A percentile compares a stretch with the other conserved stretches of the same genome.
Conservation (phyloP, 495 filamentous ascomycete genomes). For the Clohesyomyces aquaticus region DNA sequence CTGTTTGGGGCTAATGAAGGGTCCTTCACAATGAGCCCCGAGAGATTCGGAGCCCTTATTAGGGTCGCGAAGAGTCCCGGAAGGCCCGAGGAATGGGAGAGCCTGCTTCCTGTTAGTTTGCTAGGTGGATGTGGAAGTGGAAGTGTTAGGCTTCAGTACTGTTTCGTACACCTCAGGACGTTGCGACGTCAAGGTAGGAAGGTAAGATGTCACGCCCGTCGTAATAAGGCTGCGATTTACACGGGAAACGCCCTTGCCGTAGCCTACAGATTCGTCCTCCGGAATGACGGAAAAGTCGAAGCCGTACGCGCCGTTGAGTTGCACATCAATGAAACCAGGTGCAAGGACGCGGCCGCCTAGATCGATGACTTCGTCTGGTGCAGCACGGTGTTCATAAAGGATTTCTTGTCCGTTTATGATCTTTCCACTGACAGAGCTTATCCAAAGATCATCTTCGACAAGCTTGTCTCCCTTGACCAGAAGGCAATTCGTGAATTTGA, state of each 20-base stretch:
- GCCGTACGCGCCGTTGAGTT: conserved; percentile 83
- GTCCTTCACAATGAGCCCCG: conserved; percentile 83
- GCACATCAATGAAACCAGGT: conserved; percentile 82
- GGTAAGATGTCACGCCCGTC: conserved; percentile 82
- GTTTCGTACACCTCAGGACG: conserved; percentile 68
- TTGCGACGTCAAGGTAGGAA: conserved; percentile 78
- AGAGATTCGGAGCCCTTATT: conserved; percentile 76
- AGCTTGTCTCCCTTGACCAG: conserved; percentile 65
- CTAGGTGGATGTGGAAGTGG: neutral
- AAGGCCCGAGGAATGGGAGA: conserved; percentile 73
- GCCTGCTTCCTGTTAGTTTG: conserved; percentile 51
- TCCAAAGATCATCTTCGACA: conserved; percentile 76
- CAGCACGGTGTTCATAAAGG: conserved; percentile 70
- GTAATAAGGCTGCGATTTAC: conserved; percentile 70
- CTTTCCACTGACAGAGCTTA: conserved; percentile 73
- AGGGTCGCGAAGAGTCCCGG: conserved; percentile 55
- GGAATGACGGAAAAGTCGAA: conserved; percentile 80
- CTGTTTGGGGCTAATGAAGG: conserved; percentile 72
- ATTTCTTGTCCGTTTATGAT: conserved; percentile 73
- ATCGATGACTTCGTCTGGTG: conserved; percentile 65
- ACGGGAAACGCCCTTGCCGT: conserved; percentile 65
- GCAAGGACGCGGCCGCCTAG: conserved; percentile 77
- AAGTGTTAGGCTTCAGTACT: conserved; percentile 36
- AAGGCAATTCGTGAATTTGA: conserved; percentile 82
- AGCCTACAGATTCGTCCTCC: conserved; percentile 62